phyloP scores from a whole-genome alignment of 345 rosid genomes.

The Hypericum perforatum region DNA sequence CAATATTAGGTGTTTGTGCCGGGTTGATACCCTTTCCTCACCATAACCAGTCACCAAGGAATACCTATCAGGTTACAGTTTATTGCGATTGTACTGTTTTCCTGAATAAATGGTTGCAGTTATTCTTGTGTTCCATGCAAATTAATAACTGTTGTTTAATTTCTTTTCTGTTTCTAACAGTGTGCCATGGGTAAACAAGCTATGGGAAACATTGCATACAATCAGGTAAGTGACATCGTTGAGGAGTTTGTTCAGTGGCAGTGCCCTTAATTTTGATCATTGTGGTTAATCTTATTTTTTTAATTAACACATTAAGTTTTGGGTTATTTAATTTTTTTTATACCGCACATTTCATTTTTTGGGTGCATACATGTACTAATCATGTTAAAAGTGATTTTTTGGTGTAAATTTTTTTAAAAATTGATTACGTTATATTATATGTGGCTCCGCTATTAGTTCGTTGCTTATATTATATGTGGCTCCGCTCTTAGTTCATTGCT shows the following conservation, averaged over 20 bases:
- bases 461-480: too few species aligned
- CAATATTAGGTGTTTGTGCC: slow-evolving; percentile 90
- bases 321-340: too few species aligned
- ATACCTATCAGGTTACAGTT: slow-evolving; percentile 73
- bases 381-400: too few species aligned
- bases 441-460: too few species aligned
- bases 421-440: too few species aligned
- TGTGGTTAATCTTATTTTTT: neutral
- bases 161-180: slow-evolving; percentile 25
- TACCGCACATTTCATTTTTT: too few species aligned
- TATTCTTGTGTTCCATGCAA: neutral
- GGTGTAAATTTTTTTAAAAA: too few species aligned
- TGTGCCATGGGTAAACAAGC: slow-evolving; percentile 99
- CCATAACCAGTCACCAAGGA: slow-evolving; percentile 98
- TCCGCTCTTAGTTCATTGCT: too few species aligned
- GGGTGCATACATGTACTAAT: too few species aligned
- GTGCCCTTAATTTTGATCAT: too few species aligned
- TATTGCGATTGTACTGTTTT: slow-evolving; percentile 9
- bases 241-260: neutral
- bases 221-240: slow-evolving; percentile 50
- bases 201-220: slow-evolving; percentile 93
- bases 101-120: neutral
- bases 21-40: slow-evolving; percentile 95
- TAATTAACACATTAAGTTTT: too few species aligned
- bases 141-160: neutral